A percentile compares a stretch with the other conserved stretches of the same genome.
phyloP scores from a whole-genome alignment of 306 rosid species.

The Psophocarpus tetragonolobus region DNA sequence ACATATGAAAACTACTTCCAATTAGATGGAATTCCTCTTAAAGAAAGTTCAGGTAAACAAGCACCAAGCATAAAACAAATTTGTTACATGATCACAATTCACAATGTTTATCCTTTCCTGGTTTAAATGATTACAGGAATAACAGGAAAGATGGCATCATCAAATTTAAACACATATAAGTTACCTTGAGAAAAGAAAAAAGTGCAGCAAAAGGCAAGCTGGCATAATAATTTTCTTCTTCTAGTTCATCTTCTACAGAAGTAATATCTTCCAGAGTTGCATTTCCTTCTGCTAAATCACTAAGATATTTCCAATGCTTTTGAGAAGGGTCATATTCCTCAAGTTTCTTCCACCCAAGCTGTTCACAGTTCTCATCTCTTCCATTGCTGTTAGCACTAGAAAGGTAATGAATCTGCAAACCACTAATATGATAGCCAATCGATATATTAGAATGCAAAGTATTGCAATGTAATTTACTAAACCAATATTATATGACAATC shows the following conservation, averaged over 20 bases:
- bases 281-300: conserved; percentile 66
- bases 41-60: conserved; percentile 1
- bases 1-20: not conserved
- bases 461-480: conserved; percentile 1
- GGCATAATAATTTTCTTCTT: conserved; percentile 84
- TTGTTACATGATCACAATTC: not conserved
- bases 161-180: not conserved
- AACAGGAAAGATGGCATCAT: conserved; percentile 1
- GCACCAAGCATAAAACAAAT: not conserved
- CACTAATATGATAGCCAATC: conserved; percentile 51
- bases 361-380: conserved; percentile 71
- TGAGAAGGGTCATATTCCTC: conserved; percentile 76
- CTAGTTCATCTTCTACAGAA: conserved; percentile 65
- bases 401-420: conserved; percentile 82
- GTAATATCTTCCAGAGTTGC: conserved; percentile 44
- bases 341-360: conserved; percentile 79
- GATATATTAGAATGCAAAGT: conserved; percentile 35
- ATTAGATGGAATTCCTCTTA: not conserved
- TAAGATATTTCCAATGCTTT: conserved; percentile 72
- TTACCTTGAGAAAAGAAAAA: conserved; percentile 86
- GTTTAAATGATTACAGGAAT: not conserved
- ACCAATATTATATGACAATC: not conserved
- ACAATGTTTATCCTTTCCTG: not conserved
- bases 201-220: conserved; percentile 93
- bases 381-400: conserved; percentile 73